These are phyloP conservation scores for Tetrahymena borealis DNA, from an alignment of 73 alveolate genomes.

Conservation along the genomic window DNA sequence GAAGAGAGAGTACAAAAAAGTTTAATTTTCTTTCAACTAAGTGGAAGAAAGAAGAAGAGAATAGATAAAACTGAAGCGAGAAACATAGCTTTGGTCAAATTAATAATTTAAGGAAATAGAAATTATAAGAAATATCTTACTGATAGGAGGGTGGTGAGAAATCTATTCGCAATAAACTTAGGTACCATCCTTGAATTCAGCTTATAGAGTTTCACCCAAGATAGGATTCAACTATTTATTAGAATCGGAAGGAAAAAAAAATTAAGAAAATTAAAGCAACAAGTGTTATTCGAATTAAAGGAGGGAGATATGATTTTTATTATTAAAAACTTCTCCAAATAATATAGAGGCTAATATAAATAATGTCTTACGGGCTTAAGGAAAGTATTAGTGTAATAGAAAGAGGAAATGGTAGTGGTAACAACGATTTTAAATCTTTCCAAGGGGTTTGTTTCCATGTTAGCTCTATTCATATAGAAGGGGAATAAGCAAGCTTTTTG, in stretches of 20 bases:
- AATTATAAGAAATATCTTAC: background rate
- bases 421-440: slow-evolving; percentile 65
- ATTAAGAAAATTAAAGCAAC: background rate
- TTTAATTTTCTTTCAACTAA: too few relatives aligned
- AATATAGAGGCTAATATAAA: background rate
- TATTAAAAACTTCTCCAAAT: background rate
- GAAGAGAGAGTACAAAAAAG: too few relatives aligned
- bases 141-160: slow-evolving; percentile 87
- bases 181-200: slow-evolving; percentile 89
- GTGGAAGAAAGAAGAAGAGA: too few relatives aligned
- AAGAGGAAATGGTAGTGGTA: slow-evolving; percentile 50
- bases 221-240: slow-evolving; percentile 70
- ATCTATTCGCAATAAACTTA: slow-evolving; percentile 90
- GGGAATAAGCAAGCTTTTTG: slow-evolving; percentile 47
- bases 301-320: background rate
- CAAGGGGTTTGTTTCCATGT: slow-evolving; percentile 56
- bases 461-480: slow-evolving; percentile 63
- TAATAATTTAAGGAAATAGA: background rate
- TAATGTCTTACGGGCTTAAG: slow-evolving; percentile 54
- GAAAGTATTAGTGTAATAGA: slow-evolving; percentile 57
- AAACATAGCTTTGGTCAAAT: background rate
- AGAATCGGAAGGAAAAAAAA: background rate
- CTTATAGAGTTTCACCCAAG: slow-evolving; percentile 95
- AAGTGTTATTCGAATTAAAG: background rate
- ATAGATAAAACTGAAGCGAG: background rate